These are phyloP conservation scores for Eimeria acervulina DNA, from an alignment of 169 alveolate species.

Conservation along the genomic window DNA sequence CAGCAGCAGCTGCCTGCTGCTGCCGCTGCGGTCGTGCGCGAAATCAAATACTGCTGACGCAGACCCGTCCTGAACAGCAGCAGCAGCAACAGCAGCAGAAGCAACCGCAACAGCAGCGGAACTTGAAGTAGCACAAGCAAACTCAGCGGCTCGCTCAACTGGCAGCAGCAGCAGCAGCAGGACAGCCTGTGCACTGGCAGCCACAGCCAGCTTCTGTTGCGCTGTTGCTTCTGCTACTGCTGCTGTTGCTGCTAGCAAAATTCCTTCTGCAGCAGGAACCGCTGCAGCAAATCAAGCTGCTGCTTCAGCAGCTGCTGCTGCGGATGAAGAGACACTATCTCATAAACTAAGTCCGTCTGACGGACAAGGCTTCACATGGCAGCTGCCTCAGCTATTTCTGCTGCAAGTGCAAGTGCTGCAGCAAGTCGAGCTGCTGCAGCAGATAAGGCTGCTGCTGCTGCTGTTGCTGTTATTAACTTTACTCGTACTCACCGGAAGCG, in stretches of 20 bases:
- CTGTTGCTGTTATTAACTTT: background rate
- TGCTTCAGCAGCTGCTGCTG: background rate
- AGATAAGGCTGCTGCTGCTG: background rate
- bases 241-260: background rate
- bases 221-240: background rate
- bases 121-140: background rate
- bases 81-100: constrained; percentile 19
- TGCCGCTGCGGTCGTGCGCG: constrained; percentile 58
- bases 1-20: constrained; percentile 50
- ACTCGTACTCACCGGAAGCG: constrained; percentile 9
- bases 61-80: constrained; percentile 57
- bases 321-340: background rate
- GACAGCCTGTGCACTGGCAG: background rate
- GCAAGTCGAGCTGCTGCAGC: too few species aligned
- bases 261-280: background rate
- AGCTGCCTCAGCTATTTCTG: background rate
- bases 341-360: background rate
- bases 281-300: background rate
- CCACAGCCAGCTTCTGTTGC: background rate
- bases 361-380: too few species aligned
- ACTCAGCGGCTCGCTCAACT: too few species aligned
- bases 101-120: background rate
- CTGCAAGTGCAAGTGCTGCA: background rate
- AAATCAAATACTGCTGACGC: constrained; percentile 78
- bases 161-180: background rate